Evolutionary conservation across 192 early-diverging fungal species (phyloP).

Genomic region (Coemansia sp.): DNA sequence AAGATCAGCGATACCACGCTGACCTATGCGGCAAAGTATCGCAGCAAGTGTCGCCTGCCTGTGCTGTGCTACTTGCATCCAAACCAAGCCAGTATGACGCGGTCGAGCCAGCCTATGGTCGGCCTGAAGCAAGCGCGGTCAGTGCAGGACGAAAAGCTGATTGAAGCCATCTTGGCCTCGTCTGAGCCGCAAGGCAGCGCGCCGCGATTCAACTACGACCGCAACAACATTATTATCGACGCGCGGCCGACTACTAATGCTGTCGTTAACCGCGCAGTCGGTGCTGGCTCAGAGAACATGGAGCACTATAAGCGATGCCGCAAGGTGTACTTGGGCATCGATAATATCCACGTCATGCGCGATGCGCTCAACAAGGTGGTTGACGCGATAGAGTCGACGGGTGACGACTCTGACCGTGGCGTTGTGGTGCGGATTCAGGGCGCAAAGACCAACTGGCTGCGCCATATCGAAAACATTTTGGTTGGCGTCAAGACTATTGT

Average conservation of each 20-base stretch:
- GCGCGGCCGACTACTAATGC: slow-evolving; percentile 95
- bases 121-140: slow-evolving; percentile 94
- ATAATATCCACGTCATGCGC: slow-evolving; percentile 98
- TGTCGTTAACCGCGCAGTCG: slow-evolving; percentile 87
- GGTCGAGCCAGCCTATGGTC: slow-evolving; percentile 93
- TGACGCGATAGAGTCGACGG: slow-evolving; percentile 52
- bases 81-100: slow-evolving; percentile 87
- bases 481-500: slow-evolving; percentile 82
- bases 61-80: slow-evolving; percentile 87
- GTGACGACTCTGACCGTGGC: slow-evolving; percentile 16
- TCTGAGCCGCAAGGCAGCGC: slow-evolving; percentile 46
- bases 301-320: slow-evolving; percentile 91
- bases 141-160: slow-evolving; percentile 96
- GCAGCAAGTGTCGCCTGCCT: slow-evolving; percentile 90
- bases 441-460: slow-evolving; percentile 83
- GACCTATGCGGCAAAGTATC: slow-evolving; percentile 84
- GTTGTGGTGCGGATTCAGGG: slow-evolving; percentile 60
- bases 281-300: slow-evolving; percentile 93
- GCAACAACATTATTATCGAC: slow-evolving; percentile 89
- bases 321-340: slow-evolving; percentile 88
- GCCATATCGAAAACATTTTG: slow-evolving; percentile 81
- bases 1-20: slow-evolving; percentile 90
- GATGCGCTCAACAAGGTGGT: slow-evolving; percentile 82
- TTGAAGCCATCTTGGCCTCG: slow-evolving; percentile 87
- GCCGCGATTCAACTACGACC: slow-evolving; percentile 57